Percentiles rank a stretch among this genome's conserved stretches.
phyloP scores from a whole-genome alignment of 2,329 filamentous ascomycete species.

The Botrytis sinoallii region DNA sequence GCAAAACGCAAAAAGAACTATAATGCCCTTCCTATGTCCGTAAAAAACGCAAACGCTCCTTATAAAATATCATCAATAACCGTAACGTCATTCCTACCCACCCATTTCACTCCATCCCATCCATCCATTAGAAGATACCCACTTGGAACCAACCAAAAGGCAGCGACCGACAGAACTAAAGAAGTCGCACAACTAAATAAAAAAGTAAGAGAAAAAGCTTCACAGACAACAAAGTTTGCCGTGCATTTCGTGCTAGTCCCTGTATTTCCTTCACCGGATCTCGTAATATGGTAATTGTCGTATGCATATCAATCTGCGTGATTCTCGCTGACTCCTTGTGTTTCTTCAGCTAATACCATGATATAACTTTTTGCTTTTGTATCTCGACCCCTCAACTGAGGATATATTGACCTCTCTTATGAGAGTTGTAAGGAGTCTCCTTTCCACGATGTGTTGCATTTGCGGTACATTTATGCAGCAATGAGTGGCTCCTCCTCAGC shows the following conservation, averaged over 20 bases:
- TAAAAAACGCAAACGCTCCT: constrained; percentile 4
- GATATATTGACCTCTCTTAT: constrained; percentile 7
- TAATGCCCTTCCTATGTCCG: neutral
- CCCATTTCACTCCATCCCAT: neutral
- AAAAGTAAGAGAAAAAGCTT: constrained; percentile 10
- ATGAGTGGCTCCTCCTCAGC: constrained; percentile 32
- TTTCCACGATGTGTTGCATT: neutral
- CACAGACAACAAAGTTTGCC: neutral
- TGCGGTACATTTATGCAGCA: constrained; percentile 25
- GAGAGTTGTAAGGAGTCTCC: neutral
- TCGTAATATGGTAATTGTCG: constrained; percentile 1
- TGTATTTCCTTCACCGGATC: constrained; percentile 2
- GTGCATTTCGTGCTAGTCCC: neutral
- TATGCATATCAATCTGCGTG: neutral
- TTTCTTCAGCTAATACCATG: neutral
- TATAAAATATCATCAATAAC: constrained; percentile 6
- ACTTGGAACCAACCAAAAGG: constrained; percentile 1
- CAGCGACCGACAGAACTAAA: neutral
- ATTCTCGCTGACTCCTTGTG: neutral
- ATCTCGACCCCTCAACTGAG: neutral
- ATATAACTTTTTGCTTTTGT: neutral
- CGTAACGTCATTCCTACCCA: constrained; percentile 1
- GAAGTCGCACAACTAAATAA: neutral
- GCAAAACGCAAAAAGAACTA: constrained; percentile 5
- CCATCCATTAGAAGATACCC: constrained; percentile 1